These are phyloP conservation scores for Chaetomium cochliodes DNA, from an alignment of 495 filamentous ascomycete genomes.

Conservation along the genomic window DNA sequence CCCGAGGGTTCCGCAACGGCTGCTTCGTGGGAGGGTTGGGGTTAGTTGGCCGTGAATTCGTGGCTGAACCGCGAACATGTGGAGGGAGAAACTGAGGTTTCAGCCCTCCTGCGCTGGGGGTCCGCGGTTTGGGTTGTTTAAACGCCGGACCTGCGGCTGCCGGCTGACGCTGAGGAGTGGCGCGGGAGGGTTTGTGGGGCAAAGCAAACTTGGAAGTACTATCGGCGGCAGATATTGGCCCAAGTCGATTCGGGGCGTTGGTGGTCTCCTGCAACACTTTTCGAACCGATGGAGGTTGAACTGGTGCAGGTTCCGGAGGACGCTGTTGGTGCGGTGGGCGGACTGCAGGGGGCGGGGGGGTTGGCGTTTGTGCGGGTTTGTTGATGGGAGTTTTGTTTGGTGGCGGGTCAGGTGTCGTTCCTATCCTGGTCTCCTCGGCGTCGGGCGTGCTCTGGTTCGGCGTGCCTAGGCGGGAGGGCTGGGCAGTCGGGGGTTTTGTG, in stretches of 20 bases:
- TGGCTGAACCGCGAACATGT: constrained; percentile 1
- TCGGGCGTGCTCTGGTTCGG: not conserved
- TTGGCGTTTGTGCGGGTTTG: not conserved
- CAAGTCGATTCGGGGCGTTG: not conserved
- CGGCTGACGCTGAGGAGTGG: not conserved
- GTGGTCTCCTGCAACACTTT: not conserved
- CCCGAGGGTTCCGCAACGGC: not conserved
- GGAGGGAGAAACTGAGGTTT: constrained; percentile 24
- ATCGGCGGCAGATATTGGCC: not conserved
- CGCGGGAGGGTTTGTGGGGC: not conserved
- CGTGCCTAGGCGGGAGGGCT: not conserved
- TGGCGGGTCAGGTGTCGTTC: not conserved
- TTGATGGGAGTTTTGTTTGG: not conserved
- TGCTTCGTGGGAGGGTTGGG: not conserved
- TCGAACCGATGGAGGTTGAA: not conserved
- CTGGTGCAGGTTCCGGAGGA: not conserved
- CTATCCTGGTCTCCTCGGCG: not conserved
- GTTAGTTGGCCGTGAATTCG: not conserved
- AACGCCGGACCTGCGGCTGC: constrained; percentile 5
- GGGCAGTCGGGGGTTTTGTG: not conserved
- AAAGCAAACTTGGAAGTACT: not conserved
- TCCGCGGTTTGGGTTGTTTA: constrained; percentile 17
- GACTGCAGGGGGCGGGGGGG: not conserved
- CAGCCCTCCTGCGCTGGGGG: constrained; percentile 12
- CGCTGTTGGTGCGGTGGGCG: not conserved